Base-by-base conservation (phyloP, 2,329 filamentous ascomycete species). In the Dendrostoma leiphaemia region DNA sequence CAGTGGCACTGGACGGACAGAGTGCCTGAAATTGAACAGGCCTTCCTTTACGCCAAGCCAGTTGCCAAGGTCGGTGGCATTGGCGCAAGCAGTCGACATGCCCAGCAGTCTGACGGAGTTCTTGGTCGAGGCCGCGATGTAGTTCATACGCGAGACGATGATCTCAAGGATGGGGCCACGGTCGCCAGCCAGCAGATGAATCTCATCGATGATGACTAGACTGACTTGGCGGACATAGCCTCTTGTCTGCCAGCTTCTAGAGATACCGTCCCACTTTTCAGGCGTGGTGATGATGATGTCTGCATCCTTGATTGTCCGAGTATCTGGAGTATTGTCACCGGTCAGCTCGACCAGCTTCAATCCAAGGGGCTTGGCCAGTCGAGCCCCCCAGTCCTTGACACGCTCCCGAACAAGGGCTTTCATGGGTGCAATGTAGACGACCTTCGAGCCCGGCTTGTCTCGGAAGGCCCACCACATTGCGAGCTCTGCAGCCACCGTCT, bases 261-360 rank as follows among this genome's bases (percentile, higher is more conserved):
- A 96, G 62, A 99, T 97, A 82, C 95, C 95, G 68, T 99, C 95
- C 94, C 94, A 99, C 69, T 99, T 99, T 74, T 99, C 94, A n/a
- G 94, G 95, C 0, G 95, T 99, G 0, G 94, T 99, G 64, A 99
- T 91, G 64, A 99, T 99, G 59, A 99, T 91, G 68, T 99, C 94
- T 3, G 94, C 94, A 67, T 97, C 89, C 62, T 92, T 85, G 63
- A 99, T 99, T 0, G 93, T 97, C 48, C 91, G 82, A 1, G 94
- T 99, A 67, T 99, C 94, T 0, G 95, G 95, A 0, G 95, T 99
- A 65, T 97, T 99, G 74, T 99, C 94, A 59, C 89, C 92, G 12
- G 95, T 99, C 75, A 99, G 76, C 72, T 99, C 94, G 15, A 99
- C 94, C 19, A 99, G 77, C 70, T 91, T 95, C 59, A 97, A 70